Conservation (phyloP, 306 rosid species). For the Prosopis cineraria region DNA sequence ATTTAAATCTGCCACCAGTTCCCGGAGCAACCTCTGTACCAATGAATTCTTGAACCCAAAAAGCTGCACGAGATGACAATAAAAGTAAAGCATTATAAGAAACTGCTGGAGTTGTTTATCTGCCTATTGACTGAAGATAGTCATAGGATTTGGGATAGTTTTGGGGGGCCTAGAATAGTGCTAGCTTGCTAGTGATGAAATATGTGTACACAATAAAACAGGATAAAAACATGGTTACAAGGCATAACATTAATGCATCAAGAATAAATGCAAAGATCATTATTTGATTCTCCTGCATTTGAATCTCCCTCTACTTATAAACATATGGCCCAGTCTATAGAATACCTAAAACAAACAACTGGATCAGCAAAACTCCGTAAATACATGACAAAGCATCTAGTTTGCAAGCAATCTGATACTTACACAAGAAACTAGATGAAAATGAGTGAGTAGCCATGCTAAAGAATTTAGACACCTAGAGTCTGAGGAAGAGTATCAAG, state of each 20-base stretch:
- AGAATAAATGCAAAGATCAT: neutral
- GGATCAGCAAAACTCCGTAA: neutral
- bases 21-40: conserved; percentile 77
- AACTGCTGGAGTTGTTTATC: neutral
- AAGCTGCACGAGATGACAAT: conserved; percentile 56
- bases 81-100: conserved; percentile 28
- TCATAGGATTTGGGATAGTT: conserved; percentile 15
- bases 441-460: neutral
- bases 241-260: conserved; percentile 5
- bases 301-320: neutral
- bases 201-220: neutral
- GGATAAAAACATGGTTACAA: conserved; percentile 8
- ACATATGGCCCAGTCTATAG: neutral
- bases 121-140: neutral
- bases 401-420: conserved; percentile 10
- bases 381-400: conserved; percentile 11
- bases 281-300: conserved; percentile 9
- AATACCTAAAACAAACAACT: neutral
- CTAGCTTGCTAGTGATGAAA: conserved; percentile 3
- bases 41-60: conserved; percentile 85
- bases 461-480: conserved; percentile 19
- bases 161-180: neutral
- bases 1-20: conserved; percentile 64
- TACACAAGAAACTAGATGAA: conserved; percentile 8
- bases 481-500: neutral